Evolutionary conservation across 129 eudicot species (phyloP), one percentile per base, ranked within the genome.

Genomic region (Calendula officinalis): DNA sequence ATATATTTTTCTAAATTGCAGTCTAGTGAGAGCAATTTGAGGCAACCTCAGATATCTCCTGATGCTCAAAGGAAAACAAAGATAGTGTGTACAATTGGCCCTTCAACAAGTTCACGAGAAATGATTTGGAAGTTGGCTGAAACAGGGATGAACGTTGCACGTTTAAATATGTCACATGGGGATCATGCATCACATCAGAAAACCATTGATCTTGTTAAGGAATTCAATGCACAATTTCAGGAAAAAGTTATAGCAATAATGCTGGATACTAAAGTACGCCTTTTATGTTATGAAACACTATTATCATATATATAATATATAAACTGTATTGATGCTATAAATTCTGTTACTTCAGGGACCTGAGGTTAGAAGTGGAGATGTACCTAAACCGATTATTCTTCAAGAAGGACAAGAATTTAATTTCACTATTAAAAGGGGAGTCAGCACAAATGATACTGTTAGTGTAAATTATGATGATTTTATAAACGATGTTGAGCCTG

Each of bases 121-220:
- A 92, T 92, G 98, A 88, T 92, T 69, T 92, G 98, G 98, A 88
- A 85, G 67, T 80, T 92, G 60, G 98, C 96, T 35, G 98, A 88
- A 77, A 71, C 82, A 37, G 98, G 98, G 77, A 92, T 92, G 98
- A 92, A 92, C 64, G 95, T 92, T 65, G 98, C 98, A 15, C 98
- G 98, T 62, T 70, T 92, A 50, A 92, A 92, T 72, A 92, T 92
- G 98, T 92, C 98, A 16, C 98, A 92, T 35, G 98, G 98, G 15
- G 96, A 92, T 70, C 98, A 92, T 77, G 85, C 96, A 45, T 92
- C 98, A 55, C 98, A 92, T 72, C 82, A 92, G 82, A 83, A 88
- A 75, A 88, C 98, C 63, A 85, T 92, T 77, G 95, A 92, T 69
- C 76, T 88, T 30, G 96, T 92, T 55, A 88, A 77, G 64, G 98